Conservation (phyloP, 1,139 yeast genomes). For the Meyerozyma sp. region DNA sequence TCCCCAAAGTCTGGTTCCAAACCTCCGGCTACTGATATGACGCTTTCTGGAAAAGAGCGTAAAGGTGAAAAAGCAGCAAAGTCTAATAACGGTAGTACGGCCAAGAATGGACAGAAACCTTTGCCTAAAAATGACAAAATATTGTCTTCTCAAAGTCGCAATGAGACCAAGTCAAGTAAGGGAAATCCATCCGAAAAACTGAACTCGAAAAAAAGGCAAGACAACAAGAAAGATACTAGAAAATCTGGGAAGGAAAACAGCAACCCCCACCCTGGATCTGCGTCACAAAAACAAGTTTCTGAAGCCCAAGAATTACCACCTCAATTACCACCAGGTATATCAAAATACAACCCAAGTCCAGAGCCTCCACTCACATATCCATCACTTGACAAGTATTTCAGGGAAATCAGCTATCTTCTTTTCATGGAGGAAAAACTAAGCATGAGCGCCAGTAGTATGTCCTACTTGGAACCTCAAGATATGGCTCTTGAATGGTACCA, state of each 20-base stretch:
- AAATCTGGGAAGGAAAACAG: neutral
- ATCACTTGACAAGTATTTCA: constrained; percentile 45
- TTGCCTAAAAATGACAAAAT: too few species aligned
- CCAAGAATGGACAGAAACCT: too few species aligned
- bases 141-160: too few species aligned
- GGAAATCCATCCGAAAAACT: too few species aligned
- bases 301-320: neutral
- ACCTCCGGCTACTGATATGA: too few species aligned
- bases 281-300: neutral
- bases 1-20: too few species aligned
- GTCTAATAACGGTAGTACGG: too few species aligned
- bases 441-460: constrained; percentile 38
- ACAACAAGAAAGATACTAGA: neutral
- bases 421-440: constrained; percentile 55
- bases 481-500: constrained; percentile 49
- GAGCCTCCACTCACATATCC: constrained; percentile 45
- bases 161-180: too few species aligned
- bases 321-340: constrained; percentile 21
- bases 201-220: too few species aligned
- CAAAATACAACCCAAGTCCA: constrained; percentile 22
- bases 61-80: too few species aligned
- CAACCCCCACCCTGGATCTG: too few species aligned
- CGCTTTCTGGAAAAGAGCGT: too few species aligned
- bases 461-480: constrained; percentile 30
- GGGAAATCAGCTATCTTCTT: constrained; percentile 56